Base-by-base conservation (phyloP, 78 protist genomes). In the Dictyostelium purpureum region DNA sequence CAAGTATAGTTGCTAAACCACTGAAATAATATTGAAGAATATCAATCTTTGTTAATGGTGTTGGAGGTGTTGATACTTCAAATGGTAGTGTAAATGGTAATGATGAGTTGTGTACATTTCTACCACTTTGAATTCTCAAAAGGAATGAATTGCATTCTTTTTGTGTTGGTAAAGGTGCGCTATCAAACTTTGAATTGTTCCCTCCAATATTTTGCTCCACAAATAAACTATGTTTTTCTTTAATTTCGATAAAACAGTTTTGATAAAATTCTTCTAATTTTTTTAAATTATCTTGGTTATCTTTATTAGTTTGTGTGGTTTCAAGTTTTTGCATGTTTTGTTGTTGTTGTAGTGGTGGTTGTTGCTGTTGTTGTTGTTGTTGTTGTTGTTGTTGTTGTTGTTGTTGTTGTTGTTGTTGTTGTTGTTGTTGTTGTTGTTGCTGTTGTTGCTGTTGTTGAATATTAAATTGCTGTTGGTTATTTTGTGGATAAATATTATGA, bases 151-250 rank as follows among this genome's bases (percentile, higher is more conserved):
- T 42, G 45, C 37, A 85, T 33, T 52, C 63, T 45, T 73, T 85
- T n/a, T 37, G 18, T 10, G 43, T 59, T 21, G 71, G 67, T 33
- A 74, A 42, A 31, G 38, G 37, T 1, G 51, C 63, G 18, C 21
- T 31, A 28, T 26, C 40, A 73, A 74, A 85, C 6, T 19, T 6
- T 26, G 14, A 5, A 33, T 11, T 14, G 2, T 85, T 76, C 7
- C 4, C 61, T 31, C 92, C 92, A 28, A 85, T 43, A 73, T 85
- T n/a, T n/a, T n/a, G n/a, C n/a, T n/a, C n/a, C n/a, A n/a, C n/a
- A n/a, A n/a, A n/a, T n/a, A n/a, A n/a, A n/a, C n/a, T n/a, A n/a
- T n/a, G n/a, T n/a, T n/a, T n/a, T n/a, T n/a, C n/a, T n/a, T n/a
- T n/a, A n/a, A n/a, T n/a, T n/a, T n/a, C n/a, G n/a, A n/a, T n/a